Evolutionary conservation across 768 basidiomycete species (phyloP).

Genomic region (Artomyces pyxidatus): DNA sequence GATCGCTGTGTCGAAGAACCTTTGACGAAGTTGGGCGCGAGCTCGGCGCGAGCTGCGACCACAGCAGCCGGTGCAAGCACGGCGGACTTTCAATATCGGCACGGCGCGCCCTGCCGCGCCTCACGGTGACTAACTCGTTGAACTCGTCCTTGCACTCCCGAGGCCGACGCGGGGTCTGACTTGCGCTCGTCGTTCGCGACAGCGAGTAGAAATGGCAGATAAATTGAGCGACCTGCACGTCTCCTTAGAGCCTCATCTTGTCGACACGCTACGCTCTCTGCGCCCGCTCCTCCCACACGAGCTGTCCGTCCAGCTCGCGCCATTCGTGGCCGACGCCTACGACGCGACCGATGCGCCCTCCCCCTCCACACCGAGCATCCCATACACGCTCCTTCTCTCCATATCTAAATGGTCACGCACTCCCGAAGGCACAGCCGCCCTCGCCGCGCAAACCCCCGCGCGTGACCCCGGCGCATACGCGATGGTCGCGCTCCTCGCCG

Average conservation of each 20-base stretch:
- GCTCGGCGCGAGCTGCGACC: no score
- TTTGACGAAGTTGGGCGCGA: no score
- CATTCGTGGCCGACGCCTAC: constrained; percentile 23
- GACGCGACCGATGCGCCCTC: background rate
- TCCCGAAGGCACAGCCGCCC: constrained; percentile 30
- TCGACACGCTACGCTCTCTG: constrained; percentile 39
- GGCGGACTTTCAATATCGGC: no score
- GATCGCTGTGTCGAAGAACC: no score
- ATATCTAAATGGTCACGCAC: constrained; percentile 68
- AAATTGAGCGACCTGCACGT: constrained; percentile 36
- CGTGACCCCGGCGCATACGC: constrained; percentile 50
- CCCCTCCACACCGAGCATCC: constrained; percentile 40
- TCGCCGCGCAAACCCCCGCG: constrained; percentile 32
- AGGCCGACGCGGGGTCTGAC: no score
- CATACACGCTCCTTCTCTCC: constrained; percentile 48
- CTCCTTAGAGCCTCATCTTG: constrained; percentile 62
- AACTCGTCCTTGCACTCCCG: no score
- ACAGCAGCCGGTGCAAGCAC: no score
- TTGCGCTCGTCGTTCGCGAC: no score
- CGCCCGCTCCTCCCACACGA: constrained; percentile 36
- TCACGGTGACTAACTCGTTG: no score
- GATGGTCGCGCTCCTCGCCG: constrained; percentile 72
- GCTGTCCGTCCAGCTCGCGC: constrained; percentile 33
- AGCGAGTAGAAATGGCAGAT: background rate
- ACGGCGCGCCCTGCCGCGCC: no score